These are phyloP conservation scores for Diddensiella santjacobensis DNA, from an alignment of 805 yeast species.

Conservation along the genomic window DNA sequence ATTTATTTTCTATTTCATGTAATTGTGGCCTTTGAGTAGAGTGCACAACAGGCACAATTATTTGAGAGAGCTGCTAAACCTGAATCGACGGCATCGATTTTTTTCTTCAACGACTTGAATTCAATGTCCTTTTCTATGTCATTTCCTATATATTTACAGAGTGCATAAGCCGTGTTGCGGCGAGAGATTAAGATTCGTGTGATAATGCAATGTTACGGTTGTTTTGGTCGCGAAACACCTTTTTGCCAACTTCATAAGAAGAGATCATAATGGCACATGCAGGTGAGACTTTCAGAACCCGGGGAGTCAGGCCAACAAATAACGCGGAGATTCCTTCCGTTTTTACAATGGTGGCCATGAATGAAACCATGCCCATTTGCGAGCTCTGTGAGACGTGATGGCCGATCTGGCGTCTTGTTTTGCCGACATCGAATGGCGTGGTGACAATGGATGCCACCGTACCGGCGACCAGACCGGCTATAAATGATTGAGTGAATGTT, in stretches of 20 bases:
- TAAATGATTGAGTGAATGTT: constrained; percentile 43
- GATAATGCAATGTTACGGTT: constrained; percentile 7
- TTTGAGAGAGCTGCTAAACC: no score
- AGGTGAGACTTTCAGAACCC: constrained; percentile 90
- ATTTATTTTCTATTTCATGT: no score
- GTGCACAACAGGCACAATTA: no score
- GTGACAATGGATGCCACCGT: constrained; percentile 80
- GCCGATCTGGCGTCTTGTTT: constrained; percentile 81
- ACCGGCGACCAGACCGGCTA: constrained; percentile 84
- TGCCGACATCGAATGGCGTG: constrained; percentile 96
- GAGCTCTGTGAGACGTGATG: constrained; percentile 32
- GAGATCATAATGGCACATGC: constrained; percentile 98
- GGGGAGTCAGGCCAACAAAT: constrained; percentile 83
- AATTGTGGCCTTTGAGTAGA: no score
- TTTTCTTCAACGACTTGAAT: no score
- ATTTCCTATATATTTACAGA: neutral
- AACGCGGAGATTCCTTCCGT: constrained; percentile 79
- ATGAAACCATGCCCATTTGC: constrained; percentile 56
- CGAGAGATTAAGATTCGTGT: neutral
- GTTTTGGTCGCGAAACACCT: constrained; percentile 35
- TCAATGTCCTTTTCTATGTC: neutral
- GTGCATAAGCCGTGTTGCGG: neutral
- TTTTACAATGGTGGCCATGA: constrained; percentile 56
- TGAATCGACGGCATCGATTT: no score
- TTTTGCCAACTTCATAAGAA: constrained; percentile 85